These are phyloP conservation scores for Fusarium ambrosium DNA, from an alignment of 2,329 filamentous ascomycete species.

Conservation along the genomic window DNA sequence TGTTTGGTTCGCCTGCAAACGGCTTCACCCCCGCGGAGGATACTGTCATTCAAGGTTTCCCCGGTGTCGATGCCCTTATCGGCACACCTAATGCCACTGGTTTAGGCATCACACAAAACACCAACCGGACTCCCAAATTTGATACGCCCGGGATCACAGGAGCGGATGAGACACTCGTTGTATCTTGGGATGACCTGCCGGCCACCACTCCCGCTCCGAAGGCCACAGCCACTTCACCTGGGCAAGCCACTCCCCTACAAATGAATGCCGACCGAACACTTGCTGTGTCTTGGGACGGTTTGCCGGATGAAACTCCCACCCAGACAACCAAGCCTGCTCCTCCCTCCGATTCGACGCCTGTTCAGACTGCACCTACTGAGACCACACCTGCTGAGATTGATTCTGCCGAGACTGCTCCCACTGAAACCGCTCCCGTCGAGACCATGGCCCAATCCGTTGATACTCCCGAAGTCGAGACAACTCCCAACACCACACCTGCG, in stretches of 20 bases:
- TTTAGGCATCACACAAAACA: not conserved
- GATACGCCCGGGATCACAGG: not conserved
- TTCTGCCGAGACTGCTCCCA: not conserved
- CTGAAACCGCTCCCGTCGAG: not conserved
- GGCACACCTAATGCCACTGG: constrained; percentile 16
- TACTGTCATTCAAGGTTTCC: not conserved
- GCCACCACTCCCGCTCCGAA: not conserved
- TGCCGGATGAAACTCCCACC: not conserved
- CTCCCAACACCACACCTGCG: not conserved
- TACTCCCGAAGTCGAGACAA: not conserved
- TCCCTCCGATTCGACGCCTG: not conserved
- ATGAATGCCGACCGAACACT: too few species aligned
- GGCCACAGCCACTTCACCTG: not conserved
- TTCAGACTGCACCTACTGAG: not conserved
- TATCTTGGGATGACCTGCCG: not conserved
- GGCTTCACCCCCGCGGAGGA: too few species aligned
- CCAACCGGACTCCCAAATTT: not conserved
- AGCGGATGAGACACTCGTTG: not conserved
- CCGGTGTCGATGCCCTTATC: constrained; percentile 3
- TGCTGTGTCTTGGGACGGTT: not conserved
- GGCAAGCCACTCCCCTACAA: too few species aligned
- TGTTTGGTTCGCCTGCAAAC: too few species aligned
- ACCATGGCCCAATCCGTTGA: not conserved
- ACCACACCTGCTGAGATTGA: not conserved
- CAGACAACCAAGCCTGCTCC: not conserved